phyloP scores from a whole-genome alignment of 305 asterid genomes.

The Fraxinus albicans region DNA sequence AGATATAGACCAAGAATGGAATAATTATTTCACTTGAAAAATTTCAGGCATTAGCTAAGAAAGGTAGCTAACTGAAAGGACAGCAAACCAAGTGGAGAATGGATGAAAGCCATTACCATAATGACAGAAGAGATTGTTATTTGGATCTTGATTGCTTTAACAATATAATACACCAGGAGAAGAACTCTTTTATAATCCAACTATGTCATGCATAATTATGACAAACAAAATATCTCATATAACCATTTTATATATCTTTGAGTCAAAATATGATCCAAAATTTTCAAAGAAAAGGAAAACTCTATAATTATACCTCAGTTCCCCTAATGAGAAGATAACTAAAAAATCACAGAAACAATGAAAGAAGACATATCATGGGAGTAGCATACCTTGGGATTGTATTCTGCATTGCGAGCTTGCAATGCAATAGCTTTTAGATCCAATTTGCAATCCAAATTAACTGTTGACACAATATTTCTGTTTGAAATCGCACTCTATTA shows the following conservation, averaged over 20 bases:
- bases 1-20: neutral
- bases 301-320: neutral
- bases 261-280: neutral
- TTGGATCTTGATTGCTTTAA: neutral
- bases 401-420: constrained; percentile 84
- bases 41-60: neutral
- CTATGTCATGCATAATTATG: neutral
- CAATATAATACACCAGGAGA: neutral
- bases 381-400: constrained; percentile 64
- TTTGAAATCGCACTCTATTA: neutral
- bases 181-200: neutral
- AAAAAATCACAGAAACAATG: neutral
- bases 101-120: neutral
- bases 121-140: neutral
- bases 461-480: constrained; percentile 79
- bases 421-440: constrained; percentile 77
- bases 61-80: neutral
- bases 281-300: neutral
- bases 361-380: neutral
- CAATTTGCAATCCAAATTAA: constrained; percentile 76
- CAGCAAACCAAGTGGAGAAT: neutral
- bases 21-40: neutral
- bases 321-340: neutral
- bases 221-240: neutral
- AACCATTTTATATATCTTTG: neutral